phyloP scores from a whole-genome alignment of 2,329 filamentous ascomycete species.

The Diaporthe sp. region DNA sequence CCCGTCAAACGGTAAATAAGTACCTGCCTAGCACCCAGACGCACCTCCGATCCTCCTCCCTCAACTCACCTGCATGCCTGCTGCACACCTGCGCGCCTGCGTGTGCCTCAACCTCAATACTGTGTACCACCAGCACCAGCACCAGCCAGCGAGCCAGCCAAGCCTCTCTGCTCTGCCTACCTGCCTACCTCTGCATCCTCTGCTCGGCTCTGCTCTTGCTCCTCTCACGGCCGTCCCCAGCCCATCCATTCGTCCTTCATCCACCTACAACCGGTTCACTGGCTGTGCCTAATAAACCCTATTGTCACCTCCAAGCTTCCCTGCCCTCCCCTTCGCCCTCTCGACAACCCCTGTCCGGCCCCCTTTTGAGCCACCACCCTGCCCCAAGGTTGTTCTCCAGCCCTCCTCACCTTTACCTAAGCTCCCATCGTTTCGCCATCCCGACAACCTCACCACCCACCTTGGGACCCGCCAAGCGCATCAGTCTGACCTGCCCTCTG shows the following conservation, averaged over 20 bases:
- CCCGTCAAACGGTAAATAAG: conserved; percentile 42
- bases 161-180: conserved; percentile 8
- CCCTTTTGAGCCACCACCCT: conserved; percentile 40
- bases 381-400: conserved; percentile 34
- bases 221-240: neutral
- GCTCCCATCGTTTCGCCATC: conserved; percentile 37
- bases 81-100: conserved; percentile 5
- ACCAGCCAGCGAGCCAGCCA: neutral
- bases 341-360: conserved; percentile 41
- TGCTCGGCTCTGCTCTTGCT: neutral
- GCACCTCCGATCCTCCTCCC: conserved; percentile 25
- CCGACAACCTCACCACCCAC: conserved; percentile 34
- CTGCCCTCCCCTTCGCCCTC: conserved; percentile 15
- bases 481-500: conserved; percentile 23
- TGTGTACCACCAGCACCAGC: conserved; percentile 1
- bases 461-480: conserved; percentile 37
- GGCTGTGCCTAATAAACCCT: conserved; percentile 30
- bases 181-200: conserved; percentile 4
- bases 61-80: conserved; percentile 15
- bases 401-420: conserved; percentile 39
- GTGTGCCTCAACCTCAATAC: conserved; percentile 2
- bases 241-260: neutral
- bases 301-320: conserved; percentile 35
- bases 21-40: conserved; percentile 26
- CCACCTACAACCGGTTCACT: conserved; percentile 24